These are phyloP conservation scores for Mycena venus DNA, from an alignment of 768 basidiomycete species.

Conservation along the genomic window DNA sequence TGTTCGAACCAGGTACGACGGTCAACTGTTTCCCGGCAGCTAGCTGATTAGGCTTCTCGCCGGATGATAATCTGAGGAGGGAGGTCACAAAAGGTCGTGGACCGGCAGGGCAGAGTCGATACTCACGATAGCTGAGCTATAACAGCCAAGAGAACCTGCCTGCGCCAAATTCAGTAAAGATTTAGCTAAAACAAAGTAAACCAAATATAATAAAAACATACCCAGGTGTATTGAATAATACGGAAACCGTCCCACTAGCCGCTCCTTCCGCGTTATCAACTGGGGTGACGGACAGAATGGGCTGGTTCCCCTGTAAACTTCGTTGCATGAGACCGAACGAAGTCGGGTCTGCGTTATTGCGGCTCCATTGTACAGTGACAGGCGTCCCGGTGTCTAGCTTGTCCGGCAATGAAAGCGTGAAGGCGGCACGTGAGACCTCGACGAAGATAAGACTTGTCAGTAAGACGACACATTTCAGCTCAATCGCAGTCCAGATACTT, in stretches of 20 bases:
- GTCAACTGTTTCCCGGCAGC: conserved; percentile 22
- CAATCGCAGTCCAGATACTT: too few species aligned
- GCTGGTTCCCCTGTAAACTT: conserved; percentile 9
- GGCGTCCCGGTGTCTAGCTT: background rate
- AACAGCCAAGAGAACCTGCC: conserved; percentile 15
- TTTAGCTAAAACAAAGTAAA: background rate
- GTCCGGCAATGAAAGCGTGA: conserved; percentile 17
- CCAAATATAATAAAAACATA: background rate
- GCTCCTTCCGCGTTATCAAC: conserved; percentile 1
- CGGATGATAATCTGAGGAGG: background rate
- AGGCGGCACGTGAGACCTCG: background rate
- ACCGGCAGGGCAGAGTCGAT: background rate
- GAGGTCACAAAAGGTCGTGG: background rate
- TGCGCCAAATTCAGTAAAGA: background rate
- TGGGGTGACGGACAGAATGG: conserved; percentile 7
- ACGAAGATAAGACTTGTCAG: background rate
- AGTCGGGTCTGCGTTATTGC: background rate
- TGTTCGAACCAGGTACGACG: background rate
- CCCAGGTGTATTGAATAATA: conserved; percentile 14
- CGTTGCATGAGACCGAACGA: conserved; percentile 29
- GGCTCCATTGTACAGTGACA: conserved; percentile 15
- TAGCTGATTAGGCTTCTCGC: conserved; percentile 21
- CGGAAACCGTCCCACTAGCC: background rate
- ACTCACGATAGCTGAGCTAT: conserved; percentile 17
- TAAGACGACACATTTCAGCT: background rate